Evolutionary conservation across 208 protist species (phyloP).

Genomic region (Naegleria fowleri): DNA sequence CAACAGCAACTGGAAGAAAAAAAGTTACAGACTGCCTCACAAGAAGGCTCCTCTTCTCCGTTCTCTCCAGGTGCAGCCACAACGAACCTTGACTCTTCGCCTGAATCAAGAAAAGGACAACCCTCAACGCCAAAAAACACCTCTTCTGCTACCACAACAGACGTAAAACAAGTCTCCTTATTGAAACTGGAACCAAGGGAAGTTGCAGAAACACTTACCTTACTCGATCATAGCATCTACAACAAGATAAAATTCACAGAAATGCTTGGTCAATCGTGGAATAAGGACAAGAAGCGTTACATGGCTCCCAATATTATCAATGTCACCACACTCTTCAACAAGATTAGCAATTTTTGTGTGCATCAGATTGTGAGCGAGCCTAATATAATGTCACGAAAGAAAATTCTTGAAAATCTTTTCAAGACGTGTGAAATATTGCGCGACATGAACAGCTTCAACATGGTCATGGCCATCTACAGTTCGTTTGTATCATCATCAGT

Average conservation of each 20-base stretch:
- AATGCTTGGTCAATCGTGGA: constrained; percentile 16
- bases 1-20: not conserved
- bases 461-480: constrained; percentile 29
- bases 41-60: too few relatives aligned
- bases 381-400: not conserved
- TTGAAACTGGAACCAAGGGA: not conserved
- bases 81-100: too few relatives aligned
- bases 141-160: too few relatives aligned
- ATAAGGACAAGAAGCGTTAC: constrained; percentile 19
- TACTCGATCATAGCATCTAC: not conserved
- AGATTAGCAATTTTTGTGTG: not conserved
- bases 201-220: not conserved
- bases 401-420: not conserved
- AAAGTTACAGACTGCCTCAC: not conserved
- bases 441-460: constrained; percentile 33
- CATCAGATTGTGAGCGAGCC: not conserved
- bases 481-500: constrained; percentile 26
- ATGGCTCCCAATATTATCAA: constrained; percentile 19
- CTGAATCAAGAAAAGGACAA: not conserved
- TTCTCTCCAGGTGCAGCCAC: too few relatives aligned
- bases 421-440: not conserved
- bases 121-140: not conserved
- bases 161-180: not conserved
- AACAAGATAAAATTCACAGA: not conserved
- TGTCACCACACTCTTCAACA: not conserved